These are phyloP conservation scores for Fusarium siculi DNA, from an alignment of 2,329 filamentous ascomycete species.

Conservation along the genomic window DNA sequence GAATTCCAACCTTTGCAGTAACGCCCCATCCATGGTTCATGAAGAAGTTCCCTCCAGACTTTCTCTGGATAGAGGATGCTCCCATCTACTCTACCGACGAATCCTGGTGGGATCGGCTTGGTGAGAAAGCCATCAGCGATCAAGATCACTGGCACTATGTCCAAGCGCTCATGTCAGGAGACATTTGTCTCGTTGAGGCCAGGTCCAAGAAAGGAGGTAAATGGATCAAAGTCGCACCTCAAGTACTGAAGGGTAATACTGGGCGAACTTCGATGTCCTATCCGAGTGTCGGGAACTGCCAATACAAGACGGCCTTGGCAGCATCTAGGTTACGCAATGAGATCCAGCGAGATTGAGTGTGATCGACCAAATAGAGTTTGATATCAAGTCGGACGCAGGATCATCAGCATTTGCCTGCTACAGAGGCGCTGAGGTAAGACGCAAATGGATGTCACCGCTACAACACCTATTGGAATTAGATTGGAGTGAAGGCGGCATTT, in stretches of 20 bases:
- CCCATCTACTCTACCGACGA: background rate
- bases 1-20: conserved; percentile 37
- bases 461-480: background rate
- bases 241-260: background rate
- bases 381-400: background rate
- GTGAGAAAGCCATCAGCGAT: conserved; percentile 5
- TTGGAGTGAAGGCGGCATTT: background rate
- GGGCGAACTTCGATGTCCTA: background rate
- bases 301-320: background rate
- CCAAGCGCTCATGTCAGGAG: conserved; percentile 33
- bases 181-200: conserved; percentile 36
- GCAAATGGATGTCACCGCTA: background rate
- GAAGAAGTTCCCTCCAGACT: conserved; percentile 19
- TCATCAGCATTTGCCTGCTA: background rate
- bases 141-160: conserved; percentile 27
- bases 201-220: conserved; percentile 25
- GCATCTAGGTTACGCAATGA: conserved; percentile 29
- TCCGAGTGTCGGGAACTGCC: conserved; percentile 5
- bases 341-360: background rate
- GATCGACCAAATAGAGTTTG: background rate
- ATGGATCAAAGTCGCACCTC: conserved; percentile 23
- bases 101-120: conserved; percentile 28
- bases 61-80: conserved; percentile 29
- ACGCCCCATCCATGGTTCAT: conserved; percentile 19
- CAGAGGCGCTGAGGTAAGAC: background rate